phyloP scores from a whole-genome alignment of 2,329 filamentous ascomycete genomes.

The Xylariaceae sp. region DNA sequence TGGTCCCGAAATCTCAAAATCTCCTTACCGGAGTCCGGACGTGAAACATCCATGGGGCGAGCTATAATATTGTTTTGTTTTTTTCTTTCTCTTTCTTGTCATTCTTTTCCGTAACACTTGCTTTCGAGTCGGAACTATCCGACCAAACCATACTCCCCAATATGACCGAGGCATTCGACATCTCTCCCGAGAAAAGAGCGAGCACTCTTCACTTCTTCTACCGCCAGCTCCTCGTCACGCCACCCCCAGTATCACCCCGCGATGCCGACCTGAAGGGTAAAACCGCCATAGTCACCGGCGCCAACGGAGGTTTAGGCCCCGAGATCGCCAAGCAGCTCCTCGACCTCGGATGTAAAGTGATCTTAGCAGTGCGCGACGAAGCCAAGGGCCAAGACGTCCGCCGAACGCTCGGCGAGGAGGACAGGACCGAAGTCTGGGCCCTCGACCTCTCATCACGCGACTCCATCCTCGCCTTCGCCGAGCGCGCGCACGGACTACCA shows the following conservation, averaged over 20 bases:
- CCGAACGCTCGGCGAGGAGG: background rate
- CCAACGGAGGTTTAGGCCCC: constrained; percentile 16
- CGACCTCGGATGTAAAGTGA: constrained; percentile 10
- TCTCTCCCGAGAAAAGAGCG: background rate
- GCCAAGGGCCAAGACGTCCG: background rate
- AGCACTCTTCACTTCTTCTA: background rate
- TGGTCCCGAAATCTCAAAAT: too few species aligned
- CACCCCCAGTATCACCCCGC: background rate
- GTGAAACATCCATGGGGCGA: too few species aligned
- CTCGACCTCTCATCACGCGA: constrained; percentile 13
- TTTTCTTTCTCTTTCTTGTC: too few species aligned
- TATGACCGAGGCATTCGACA: background rate
- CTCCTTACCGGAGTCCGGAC: too few species aligned
- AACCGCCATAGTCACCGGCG: constrained; percentile 18
- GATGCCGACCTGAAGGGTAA: constrained; percentile 12
- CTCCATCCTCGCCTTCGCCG: constrained; percentile 10
- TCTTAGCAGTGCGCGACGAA: constrained; percentile 14
- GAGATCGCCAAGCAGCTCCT: constrained; percentile 10
- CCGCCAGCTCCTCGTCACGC: background rate
- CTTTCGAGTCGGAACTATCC: too few species aligned
- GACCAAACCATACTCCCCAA: too few species aligned
- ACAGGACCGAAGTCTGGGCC: constrained; percentile 12
- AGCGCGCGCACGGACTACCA: background rate
- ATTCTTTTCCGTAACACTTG: too few species aligned
- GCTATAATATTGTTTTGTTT: too few species aligned